Percentiles rank a stretch among this genome's conserved stretches.
Conservation (phyloP, 1,284 basidiomycete species). For the Ceratobasidium papillatum region DNA sequence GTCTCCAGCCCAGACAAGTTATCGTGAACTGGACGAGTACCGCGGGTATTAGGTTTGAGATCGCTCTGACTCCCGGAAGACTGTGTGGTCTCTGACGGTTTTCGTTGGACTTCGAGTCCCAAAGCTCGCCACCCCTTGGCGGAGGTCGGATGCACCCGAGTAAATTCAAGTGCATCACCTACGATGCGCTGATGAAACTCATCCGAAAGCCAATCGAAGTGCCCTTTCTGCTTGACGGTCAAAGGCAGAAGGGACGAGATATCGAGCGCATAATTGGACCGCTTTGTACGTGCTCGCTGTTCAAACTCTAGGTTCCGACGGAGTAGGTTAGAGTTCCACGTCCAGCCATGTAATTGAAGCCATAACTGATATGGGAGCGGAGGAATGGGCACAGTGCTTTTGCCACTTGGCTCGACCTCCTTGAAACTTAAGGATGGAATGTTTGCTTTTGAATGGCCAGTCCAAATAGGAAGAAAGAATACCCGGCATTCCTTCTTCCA, state of each 20-base stretch:
- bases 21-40: too few species aligned
- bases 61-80: too few species aligned
- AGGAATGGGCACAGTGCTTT: background rate
- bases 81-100: too few species aligned
- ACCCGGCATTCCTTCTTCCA: background rate
- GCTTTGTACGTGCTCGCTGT: background rate
- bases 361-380: background rate
- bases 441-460: background rate
- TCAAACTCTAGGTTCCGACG: background rate
- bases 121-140: background rate
- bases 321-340: background rate
- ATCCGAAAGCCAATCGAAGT: constrained; percentile 12
- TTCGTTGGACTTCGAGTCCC: background rate
- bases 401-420: background rate
- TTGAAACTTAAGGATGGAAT: background rate
- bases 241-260: background rate
- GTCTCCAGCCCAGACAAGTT: too few species aligned
- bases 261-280: background rate
- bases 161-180: background rate
- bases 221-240: background rate
- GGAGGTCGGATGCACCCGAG: background rate
- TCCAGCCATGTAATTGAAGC: constrained; percentile 8
- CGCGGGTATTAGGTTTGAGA: too few species aligned
- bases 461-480: constrained; percentile 3
- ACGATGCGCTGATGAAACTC: background rate